Percentiles rank a stretch among this genome's conserved stretches.
Evolutionary conservation across 1,284 basidiomycete species (phyloP).

Genomic region (Cerioporus squamosus): DNA sequence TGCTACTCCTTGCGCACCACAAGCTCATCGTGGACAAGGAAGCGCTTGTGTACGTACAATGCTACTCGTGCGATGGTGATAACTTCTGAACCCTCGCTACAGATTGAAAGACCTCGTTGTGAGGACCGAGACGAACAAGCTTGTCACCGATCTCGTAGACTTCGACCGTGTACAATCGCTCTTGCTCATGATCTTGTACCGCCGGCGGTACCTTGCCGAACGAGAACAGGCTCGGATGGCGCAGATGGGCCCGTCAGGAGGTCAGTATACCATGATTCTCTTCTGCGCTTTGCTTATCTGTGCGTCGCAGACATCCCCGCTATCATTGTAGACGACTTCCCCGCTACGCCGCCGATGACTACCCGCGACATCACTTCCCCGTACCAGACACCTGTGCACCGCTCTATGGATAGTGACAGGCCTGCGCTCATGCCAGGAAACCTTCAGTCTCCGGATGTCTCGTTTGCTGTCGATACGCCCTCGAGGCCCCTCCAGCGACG

Average conservation of each 20-base stretch:
- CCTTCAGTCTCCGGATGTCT: constrained; percentile 49
- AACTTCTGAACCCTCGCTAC: constrained; percentile 11
- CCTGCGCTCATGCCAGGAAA: constrained; percentile 43
- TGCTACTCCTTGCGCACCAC: constrained; percentile 88
- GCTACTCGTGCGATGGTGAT: background rate
- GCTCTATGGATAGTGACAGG: constrained; percentile 38
- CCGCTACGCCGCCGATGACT: constrained; percentile 51
- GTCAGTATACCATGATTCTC: constrained; percentile 1
- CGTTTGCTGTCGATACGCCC: constrained; percentile 48
- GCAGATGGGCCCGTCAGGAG: constrained; percentile 40
- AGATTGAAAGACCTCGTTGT: constrained; percentile 84
- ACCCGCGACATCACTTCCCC: constrained; percentile 61
- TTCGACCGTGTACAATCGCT: constrained; percentile 84
- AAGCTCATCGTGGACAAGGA: constrained; percentile 91
- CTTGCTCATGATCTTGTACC: constrained; percentile 74
- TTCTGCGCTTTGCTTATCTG: background rate
- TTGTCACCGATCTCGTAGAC: constrained; percentile 83
- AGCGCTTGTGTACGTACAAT: constrained; percentile 73
- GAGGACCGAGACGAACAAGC: constrained; percentile 76
- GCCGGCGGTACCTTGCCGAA: constrained; percentile 65
- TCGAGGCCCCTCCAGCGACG: constrained; percentile 55
- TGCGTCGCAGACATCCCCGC: constrained; percentile 60
- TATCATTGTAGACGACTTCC: constrained; percentile 64
- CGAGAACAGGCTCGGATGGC: constrained; percentile 43
- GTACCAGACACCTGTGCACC: constrained; percentile 38